Percentiles rank a stretch among this genome's conserved stretches.
Conservation (phyloP, 805 yeast species). For the Kodamaea kakaduensis region DNA sequence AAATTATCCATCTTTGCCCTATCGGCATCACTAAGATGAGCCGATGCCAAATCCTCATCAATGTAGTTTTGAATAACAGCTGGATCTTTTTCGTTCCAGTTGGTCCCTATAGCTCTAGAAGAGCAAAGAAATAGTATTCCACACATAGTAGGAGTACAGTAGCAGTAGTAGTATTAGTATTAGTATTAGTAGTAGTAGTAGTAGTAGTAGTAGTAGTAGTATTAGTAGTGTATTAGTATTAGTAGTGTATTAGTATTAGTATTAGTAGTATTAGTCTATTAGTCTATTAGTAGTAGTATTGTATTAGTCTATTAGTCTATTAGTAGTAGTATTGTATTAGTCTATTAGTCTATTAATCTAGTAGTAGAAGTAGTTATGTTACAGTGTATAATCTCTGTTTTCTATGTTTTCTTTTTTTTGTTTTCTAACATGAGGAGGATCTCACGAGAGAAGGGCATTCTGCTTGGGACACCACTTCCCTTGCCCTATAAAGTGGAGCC, state of each 20-base stretch:
- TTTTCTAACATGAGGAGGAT: slow-evolving; percentile 6
- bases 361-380: neutral
- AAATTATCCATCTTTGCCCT: slow-evolving; percentile 26
- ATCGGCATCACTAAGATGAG: slow-evolving; percentile 14
- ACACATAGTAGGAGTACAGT: slow-evolving; percentile 41
- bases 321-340: neutral
- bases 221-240: neutral
- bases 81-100: slow-evolving; percentile 2
- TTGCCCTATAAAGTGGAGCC: slow-evolving; percentile 28
- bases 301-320: neutral
- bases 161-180: neutral
- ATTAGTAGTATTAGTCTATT: neutral
- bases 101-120: neutral
- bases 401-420: neutral
- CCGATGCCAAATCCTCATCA: slow-evolving; percentile 1
- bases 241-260: neutral
- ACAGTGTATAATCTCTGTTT: neutral
- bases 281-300: slow-evolving; percentile 3
- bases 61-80: neutral
- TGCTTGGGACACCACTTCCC: slow-evolving; percentile 36
- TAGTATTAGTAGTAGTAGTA: neutral
- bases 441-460: slow-evolving; percentile 11
- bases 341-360: too few relatives aligned
- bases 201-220: slow-evolving; percentile 1
- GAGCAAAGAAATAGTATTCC: slow-evolving; percentile 41